Evolutionary conservation across 2,329 filamentous ascomycete genomes (phyloP), one percentile per base, ranked within the genome.

Genomic region (Tympanopsis confertula): DNA sequence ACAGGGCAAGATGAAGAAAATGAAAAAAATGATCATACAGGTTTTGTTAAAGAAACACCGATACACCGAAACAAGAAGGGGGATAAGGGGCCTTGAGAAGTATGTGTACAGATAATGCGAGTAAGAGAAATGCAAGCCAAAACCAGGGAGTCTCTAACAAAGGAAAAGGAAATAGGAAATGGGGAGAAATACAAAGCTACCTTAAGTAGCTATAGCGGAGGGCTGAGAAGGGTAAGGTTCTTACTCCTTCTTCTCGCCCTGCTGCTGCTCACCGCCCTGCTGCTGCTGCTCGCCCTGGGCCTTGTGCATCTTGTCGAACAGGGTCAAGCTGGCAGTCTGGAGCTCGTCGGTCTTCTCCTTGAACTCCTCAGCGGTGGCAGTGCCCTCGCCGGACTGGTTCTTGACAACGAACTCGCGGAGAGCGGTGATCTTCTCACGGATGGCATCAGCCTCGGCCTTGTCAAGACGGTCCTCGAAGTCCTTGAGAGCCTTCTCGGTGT

Each of bases 221-320:
- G n/a, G 7, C n/a, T 10, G 7, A 26, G 7, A 26, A 26, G 22
- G 22, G 7, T 26, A n/a, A n/a, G n/a, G n/a, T n/a, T 46, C 30
- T 26, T 26, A 26, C 7, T 7, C 59, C 69, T 76, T 76, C 66
- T 73, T 74, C 65, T 76, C 66, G 44, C 63, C 69, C 51, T 68
- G 64, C n/a, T n/a, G n/a, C n/a, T n/a, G n/a, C 22, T 26, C 22
- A 56, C 45, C 50, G 50, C 52, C 59, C 59, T 47, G 45, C 19
- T 57, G 54, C 49, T 65, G 58, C 53, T 62, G 63, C 59, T 74
- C 71, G 43, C 58, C 56, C 48, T 74, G 69, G 45, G 76, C 74
- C 62, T 76, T 77, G 71, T 81, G 76, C 51, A 73, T 78, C 72
- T 80, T 79, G 55, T 68, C 66, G 71, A 80, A 80, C 54, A 81